Conservation (phyloP, 2,329 filamentous ascomycete genomes). For the Knoxdaviesia capensis region DNA sequence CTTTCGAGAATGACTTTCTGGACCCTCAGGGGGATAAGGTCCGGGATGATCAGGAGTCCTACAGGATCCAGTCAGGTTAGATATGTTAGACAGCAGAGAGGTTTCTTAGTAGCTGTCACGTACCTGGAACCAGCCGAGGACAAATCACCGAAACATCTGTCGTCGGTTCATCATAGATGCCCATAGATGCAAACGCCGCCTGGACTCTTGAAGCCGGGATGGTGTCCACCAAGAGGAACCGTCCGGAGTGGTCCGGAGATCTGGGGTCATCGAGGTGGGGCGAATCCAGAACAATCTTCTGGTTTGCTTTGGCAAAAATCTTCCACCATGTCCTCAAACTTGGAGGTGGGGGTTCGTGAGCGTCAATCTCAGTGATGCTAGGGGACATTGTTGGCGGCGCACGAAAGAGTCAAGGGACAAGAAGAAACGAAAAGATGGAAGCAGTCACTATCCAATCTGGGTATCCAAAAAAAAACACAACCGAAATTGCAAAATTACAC, state of each 20-base stretch:
- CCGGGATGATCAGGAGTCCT: slow-evolving; percentile 67
- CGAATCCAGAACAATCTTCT: slow-evolving; percentile 25
- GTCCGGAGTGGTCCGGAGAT: slow-evolving; percentile 15
- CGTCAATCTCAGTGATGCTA: slow-evolving; percentile 38
- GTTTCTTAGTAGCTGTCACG: slow-evolving; percentile 5
- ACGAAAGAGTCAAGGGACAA: not conserved
- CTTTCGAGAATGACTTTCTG: slow-evolving; percentile 53
- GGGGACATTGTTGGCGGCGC: slow-evolving; percentile 14
- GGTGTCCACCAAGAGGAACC: slow-evolving; percentile 23
- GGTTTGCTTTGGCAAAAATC: slow-evolving; percentile 42
- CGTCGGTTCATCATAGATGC: slow-evolving; percentile 12
- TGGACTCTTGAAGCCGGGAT: slow-evolving; percentile 22
- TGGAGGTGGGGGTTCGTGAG: slow-evolving; percentile 59
- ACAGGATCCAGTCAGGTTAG: not conserved
- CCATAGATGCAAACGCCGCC: slow-evolving; percentile 21
- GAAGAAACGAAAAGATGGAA: not conserved
- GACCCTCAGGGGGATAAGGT: slow-evolving; percentile 45
- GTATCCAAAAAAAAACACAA: no score
- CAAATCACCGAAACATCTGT: slow-evolving; percentile 34
- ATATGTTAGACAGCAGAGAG: no score
- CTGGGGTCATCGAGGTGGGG: slow-evolving; percentile 30
- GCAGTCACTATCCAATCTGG: no score
- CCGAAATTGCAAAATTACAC: no score
- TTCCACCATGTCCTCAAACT: slow-evolving; percentile 57
- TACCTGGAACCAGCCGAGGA: slow-evolving; percentile 50